These are phyloP conservation scores for Mitragyna speciosa DNA, from an alignment of 257 asterid genomes.

Conservation along the genomic window DNA sequence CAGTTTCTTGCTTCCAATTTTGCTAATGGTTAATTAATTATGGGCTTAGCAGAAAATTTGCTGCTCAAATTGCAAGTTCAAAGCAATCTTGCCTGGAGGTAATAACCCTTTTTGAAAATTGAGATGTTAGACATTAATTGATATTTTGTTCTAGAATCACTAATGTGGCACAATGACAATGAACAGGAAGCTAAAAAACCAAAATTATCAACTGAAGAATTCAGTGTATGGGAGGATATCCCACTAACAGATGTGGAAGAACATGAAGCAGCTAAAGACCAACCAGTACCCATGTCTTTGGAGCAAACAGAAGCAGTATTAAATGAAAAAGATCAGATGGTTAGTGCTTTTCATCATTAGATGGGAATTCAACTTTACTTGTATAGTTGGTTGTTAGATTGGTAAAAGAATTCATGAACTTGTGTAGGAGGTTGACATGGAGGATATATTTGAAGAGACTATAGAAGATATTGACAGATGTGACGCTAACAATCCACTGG, in stretches of 20 bases:
- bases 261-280: conserved; percentile 47
- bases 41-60: conserved; percentile 53
- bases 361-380: background rate
- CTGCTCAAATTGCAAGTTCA: conserved; percentile 67
- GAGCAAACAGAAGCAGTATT: conserved; percentile 53
- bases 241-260: conserved; percentile 48
- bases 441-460: conserved; percentile 73
- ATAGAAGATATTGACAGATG: conserved; percentile 62
- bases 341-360: background rate
- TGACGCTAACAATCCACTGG: conserved; percentile 69
- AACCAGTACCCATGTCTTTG: conserved; percentile 76
- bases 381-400: background rate
- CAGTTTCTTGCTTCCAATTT: background rate
- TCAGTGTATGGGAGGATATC: conserved; percentile 48
- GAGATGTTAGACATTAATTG: background rate
- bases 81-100: conserved; percentile 50
- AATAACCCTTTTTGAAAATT: background rate
- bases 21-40: conserved; percentile 20
- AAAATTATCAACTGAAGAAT: conserved; percentile 30
- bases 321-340: conserved; percentile 51
- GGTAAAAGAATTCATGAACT: background rate
- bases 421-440: conserved; percentile 85
- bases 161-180: background rate
- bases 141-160: background rate
- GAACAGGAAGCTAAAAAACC: conserved; percentile 42